Conservation (phyloP, 495 filamentous ascomycete genomes). For the Penicillium lividum region DNA sequence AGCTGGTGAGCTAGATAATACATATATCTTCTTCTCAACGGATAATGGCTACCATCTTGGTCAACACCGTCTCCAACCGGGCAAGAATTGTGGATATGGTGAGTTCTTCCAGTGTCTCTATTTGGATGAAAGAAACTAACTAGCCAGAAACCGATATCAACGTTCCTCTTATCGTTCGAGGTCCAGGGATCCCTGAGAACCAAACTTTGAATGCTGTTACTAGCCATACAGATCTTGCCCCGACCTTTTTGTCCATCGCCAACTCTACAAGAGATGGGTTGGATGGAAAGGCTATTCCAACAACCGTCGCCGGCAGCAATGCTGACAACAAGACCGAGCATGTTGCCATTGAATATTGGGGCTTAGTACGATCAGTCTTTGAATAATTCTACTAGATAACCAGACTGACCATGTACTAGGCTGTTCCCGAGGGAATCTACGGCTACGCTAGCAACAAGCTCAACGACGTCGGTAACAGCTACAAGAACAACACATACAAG, state of each 20-base stretch:
- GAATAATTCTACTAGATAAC: background rate
- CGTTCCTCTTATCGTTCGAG: constrained; percentile 61
- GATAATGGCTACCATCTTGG: constrained; percentile 73
- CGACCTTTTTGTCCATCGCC: constrained; percentile 58
- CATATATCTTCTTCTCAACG: constrained; percentile 65
- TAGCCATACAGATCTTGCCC: constrained; percentile 66
- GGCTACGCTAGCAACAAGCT: constrained; percentile 28
- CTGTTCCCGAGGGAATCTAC: constrained; percentile 51
- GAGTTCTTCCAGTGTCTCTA: constrained; percentile 32
- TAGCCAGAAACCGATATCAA: constrained; percentile 64
- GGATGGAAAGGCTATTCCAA: constrained; percentile 55
- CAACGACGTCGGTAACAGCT: constrained; percentile 20
- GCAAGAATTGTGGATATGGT: constrained; percentile 68
- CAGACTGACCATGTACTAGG: constrained; percentile 19
- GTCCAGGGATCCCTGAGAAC: constrained; percentile 54
- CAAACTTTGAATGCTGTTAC: constrained; percentile 53
- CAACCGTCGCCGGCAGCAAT: constrained; percentile 29
- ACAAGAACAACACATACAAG: constrained; percentile 61
- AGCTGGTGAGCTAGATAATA: constrained; percentile 59
- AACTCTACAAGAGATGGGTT: constrained; percentile 42
- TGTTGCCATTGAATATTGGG: constrained; percentile 64
- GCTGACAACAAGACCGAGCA: constrained; percentile 53
- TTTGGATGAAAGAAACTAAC: background rate
- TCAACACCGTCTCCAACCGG: constrained; percentile 67
- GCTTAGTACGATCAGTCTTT: constrained; percentile 29